Base-by-base conservation (phyloP, 1,139 yeast species). In the Geotrichum histeridarum region DNA sequence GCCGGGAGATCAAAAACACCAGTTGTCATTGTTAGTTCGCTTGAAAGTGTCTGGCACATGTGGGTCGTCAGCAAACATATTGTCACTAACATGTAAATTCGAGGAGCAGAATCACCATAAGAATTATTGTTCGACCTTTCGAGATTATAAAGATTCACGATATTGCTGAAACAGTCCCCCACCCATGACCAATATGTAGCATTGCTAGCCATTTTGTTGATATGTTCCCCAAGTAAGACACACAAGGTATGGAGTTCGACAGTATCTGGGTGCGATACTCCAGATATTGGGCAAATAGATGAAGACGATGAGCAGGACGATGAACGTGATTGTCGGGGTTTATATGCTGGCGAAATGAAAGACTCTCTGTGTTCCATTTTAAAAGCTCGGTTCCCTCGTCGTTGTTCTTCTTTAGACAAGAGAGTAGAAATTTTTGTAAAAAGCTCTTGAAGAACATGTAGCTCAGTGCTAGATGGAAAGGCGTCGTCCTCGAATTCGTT, bases 111-210 rank as follows among this genome's bases (percentile, higher is more conserved):
- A 22, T 53, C 53, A 11, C 32, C 1, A 18, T 41, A 47, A 31
- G 39, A 8, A 32, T 51, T 14, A 4, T 47, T 37, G 15, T 18
- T 18, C 15, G 41, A 22, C 30, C 30, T 22, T 27, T 44, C 43
- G 8, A 31, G 38, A 14, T 38, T 46, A 42, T 55, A 50, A n/a
- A 55, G 37, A 1, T 41, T 33, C 9, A 45, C 44, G 15, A 55
- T 45, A 12, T 53, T 38, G 47, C 36, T 17, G 41, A 50, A 55
- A 36, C 54, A 47, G 31, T 46, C 41, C 17, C 43, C 46, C 9
- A 50, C 37, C 58, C 58, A 55, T 6, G 51, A 42, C 56, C 58
- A 55, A 39, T 53, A 51, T 9, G 56, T 50, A 5, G 58, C 53
- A 35, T 55, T 50, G 18, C 48, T 46, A 2, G 58, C 56, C 8